Evolutionary conservation across 352 stramenopile species (phyloP).

Genomic region (Pythium sukuiense): DNA sequence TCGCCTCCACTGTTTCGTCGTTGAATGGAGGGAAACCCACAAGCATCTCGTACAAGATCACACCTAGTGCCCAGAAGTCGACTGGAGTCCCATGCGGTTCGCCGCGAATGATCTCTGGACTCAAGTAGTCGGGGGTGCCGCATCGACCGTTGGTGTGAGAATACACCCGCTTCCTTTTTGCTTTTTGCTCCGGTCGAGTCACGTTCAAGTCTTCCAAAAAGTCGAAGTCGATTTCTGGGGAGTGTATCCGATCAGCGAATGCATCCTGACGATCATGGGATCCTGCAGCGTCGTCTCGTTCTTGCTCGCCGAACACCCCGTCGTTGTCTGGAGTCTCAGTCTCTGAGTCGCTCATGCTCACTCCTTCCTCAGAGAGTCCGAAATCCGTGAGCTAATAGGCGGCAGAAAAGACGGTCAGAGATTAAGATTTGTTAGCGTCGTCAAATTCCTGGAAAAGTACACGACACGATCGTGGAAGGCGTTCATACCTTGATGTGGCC

Average conservation of each 20-base stretch:
- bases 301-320: slow-evolving; percentile 22
- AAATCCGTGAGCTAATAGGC: slow-evolving; percentile 78
- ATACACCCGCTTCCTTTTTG: slow-evolving; percentile 45
- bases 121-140: slow-evolving; percentile 88
- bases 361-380: slow-evolving; percentile 79
- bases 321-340: slow-evolving; percentile 24
- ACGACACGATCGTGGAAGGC: not conserved
- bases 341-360: slow-evolving; percentile 50
- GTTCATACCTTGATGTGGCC: slow-evolving; percentile 81
- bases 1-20: slow-evolving; percentile 84
- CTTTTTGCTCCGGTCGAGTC: slow-evolving; percentile 20
- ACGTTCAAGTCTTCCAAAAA: slow-evolving; percentile 21
- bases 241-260: slow-evolving; percentile 9
- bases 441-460: not conserved
- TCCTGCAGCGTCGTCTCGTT: slow-evolving; percentile 10
- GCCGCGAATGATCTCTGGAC: slow-evolving; percentile 85
- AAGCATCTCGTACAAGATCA: slow-evolving; percentile 91
- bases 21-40: slow-evolving; percentile 90
- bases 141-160: slow-evolving; percentile 69
- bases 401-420: not conserved
- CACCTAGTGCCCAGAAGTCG: slow-evolving; percentile 90
- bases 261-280: not conserved
- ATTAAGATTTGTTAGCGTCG: not conserved
- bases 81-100: slow-evolving; percentile 71
- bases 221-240: slow-evolving; percentile 23